Evolutionary conservation across 2,329 filamentous ascomycete species (phyloP), one percentile per base, ranked within the genome.

Genomic region (Penicillium olsonii): DNA sequence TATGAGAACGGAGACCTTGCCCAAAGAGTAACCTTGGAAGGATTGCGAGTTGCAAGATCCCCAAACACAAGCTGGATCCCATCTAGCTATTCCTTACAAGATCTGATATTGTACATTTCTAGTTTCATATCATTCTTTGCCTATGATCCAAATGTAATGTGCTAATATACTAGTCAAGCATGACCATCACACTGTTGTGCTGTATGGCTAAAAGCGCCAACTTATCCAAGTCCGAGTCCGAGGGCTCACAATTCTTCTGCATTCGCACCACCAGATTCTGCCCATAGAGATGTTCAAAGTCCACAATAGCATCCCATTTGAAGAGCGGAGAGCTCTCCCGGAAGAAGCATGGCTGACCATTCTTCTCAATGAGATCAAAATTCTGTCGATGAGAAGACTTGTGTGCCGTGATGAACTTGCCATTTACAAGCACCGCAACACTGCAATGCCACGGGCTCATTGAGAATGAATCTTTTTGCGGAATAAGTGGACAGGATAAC

Each of bases 391-490:
- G 47, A 12, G 17, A 17, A 11, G 47, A 39, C 18, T 45, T 38
- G 20, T 50, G 47, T n/a, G 47, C 47, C n/a, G 47, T 50, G n/a
- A 40, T 40, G 14, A 50, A 50, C 20, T 37, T 39, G 1, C 47
- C 47, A 7, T 44, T 8, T 3, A 14, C 10, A 17, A 22, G 45
- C 18, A 50, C 47, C 22, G 47, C 47, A 9, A 50, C n/a, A 37
- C 47, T 50, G 27, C 47, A 50, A 20, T 50, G 47, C 47, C 47
- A 50, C 7, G 47, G 47, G 4, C 47, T 50, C 47, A 50, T 50
- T 3, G 47, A 50, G 19, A 50, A 50, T 1, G 42, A 45, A 4
- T 50, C 19, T 15, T 27, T 17, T 14, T 50, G 47, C 1, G 47
- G 47, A 9, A 50, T 45, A 9, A 50, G 42, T 10, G 47, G 42